phyloP scores from a whole-genome alignment of 2,329 filamentous ascomycete genomes.

The Monosporascus sp. region DNA sequence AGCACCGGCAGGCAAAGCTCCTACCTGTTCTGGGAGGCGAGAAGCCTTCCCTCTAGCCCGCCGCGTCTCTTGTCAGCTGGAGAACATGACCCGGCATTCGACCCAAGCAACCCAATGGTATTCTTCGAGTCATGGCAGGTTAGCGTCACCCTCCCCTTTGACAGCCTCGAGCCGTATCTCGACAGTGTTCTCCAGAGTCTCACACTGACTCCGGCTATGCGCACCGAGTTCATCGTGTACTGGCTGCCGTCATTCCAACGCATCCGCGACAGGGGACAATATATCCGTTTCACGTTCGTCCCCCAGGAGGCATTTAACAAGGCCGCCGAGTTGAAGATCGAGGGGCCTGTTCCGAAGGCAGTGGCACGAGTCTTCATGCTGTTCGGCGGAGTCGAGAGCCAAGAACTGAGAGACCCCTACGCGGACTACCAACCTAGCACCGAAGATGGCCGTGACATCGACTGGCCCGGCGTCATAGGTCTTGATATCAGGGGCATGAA shows the following conservation, averaged over 20 bases:
- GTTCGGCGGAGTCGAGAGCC: background rate
- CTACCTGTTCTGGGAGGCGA: no score
- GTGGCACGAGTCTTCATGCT: no score
- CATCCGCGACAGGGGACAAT: background rate
- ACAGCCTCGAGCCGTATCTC: constrained; percentile 3
- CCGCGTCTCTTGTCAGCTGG: no score
- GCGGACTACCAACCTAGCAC: background rate
- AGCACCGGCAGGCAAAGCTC: no score
- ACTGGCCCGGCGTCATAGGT: background rate
- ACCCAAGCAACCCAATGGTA: background rate
- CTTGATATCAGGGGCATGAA: background rate
- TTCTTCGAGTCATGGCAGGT: background rate
- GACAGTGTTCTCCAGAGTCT: constrained; percentile 3
- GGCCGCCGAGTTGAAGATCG: background rate
- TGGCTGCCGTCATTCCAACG: constrained; percentile 9
- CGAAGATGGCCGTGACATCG: background rate
- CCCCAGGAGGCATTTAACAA: background rate
- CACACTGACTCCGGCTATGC: constrained; percentile 7
- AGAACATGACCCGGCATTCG: background rate
- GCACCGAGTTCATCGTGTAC: constrained; percentile 9
- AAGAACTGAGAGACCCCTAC: background rate
- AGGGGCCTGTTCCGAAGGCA: background rate
- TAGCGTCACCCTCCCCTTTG: no score
- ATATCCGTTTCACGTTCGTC: constrained; percentile 5
- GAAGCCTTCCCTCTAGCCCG: no score